Percentiles rank a stretch among this genome's conserved stretches.
These are phyloP conservation scores for Haplosporangium sp. DNA, from an alignment of 371 early-diverging fungal genomes.

Conservation along the genomic window DNA sequence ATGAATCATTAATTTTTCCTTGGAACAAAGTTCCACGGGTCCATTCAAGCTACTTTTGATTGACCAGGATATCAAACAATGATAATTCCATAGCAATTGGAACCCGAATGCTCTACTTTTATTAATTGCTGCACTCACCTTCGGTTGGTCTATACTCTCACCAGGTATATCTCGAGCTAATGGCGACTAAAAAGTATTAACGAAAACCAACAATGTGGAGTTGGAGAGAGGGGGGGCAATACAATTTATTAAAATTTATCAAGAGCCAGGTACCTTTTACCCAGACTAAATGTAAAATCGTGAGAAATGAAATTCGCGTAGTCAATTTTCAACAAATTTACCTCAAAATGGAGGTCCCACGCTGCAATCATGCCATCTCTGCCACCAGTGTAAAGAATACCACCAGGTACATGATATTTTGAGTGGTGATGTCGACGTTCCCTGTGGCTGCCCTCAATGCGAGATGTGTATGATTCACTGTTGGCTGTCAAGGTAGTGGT, in stretches of 20 bases:
- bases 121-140: constrained; percentile 25
- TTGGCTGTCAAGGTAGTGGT: constrained; percentile 34
- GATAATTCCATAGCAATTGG: constrained; percentile 1
- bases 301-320: constrained; percentile 8
- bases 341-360: constrained; percentile 82
- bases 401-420: constrained; percentile 57
- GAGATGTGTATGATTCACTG: not conserved
- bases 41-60: not conserved
- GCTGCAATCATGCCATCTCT: constrained; percentile 90
- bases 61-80: too few relatives aligned
- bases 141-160: constrained; percentile 34
- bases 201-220: not conserved
- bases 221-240: not conserved
- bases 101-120: not conserved
- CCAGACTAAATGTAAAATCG: not conserved
- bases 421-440: constrained; percentile 13
- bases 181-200: constrained; percentile 21
- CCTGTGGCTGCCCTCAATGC: constrained; percentile 8
- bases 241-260: constrained; percentile 4
- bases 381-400: constrained; percentile 90
- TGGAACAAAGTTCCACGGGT: not conserved
- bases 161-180: constrained; percentile 51
- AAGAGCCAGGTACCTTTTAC: not conserved
- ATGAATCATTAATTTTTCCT: not conserved
- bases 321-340: constrained; percentile 4